phyloP scores from a whole-genome alignment of 2,329 filamentous ascomycete species.

The Pezicula neosporulosa region DNA sequence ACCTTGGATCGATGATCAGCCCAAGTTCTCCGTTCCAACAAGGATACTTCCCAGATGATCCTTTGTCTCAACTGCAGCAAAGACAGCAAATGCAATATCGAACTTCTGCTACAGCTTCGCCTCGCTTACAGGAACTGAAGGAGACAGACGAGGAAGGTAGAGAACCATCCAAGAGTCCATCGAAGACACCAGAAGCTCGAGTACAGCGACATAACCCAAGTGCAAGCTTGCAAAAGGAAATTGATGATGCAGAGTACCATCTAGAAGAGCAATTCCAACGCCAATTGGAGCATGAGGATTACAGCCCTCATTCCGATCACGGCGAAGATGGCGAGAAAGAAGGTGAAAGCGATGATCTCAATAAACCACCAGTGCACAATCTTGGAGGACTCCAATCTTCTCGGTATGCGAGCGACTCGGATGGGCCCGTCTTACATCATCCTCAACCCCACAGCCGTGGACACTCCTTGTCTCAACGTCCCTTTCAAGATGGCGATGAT shows the following conservation, averaged over 20 bases:
- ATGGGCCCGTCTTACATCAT: conserved; percentile 62
- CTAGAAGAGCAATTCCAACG: conserved; percentile 76
- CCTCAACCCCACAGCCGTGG: conserved; percentile 71
- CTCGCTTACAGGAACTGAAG: conserved; percentile 67
- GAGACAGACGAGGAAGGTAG: conserved; percentile 59
- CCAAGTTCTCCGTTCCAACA: conserved; percentile 59
- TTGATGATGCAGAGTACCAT: conserved; percentile 83
- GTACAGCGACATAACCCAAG: conserved; percentile 70
- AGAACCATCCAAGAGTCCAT: conserved; percentile 41
- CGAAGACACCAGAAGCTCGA: conserved; percentile 54
- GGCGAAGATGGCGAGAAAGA: conserved; percentile 18
- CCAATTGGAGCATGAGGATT: conserved; percentile 75
- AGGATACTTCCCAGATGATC: conserved; percentile 32
- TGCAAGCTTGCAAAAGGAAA: conserved; percentile 75
- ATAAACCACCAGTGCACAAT: conserved; percentile 15
- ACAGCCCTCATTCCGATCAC: conserved; percentile 56
- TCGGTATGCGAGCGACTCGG: conserved; percentile 50
- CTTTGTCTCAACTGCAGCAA: conserved; percentile 41
- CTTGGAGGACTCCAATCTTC: conserved; percentile 21
- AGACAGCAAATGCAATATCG: conserved; percentile 37
- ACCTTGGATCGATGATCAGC: conserved; percentile 54
- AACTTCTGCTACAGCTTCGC: conserved; percentile 47
- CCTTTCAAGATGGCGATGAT: conserved; percentile 56
- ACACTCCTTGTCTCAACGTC: conserved; percentile 67
- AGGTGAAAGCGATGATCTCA: conserved; percentile 6